Evolutionary conservation across 257 asterid genomes (phyloP).

Genomic region (Nicotiana benthamiana): DNA sequence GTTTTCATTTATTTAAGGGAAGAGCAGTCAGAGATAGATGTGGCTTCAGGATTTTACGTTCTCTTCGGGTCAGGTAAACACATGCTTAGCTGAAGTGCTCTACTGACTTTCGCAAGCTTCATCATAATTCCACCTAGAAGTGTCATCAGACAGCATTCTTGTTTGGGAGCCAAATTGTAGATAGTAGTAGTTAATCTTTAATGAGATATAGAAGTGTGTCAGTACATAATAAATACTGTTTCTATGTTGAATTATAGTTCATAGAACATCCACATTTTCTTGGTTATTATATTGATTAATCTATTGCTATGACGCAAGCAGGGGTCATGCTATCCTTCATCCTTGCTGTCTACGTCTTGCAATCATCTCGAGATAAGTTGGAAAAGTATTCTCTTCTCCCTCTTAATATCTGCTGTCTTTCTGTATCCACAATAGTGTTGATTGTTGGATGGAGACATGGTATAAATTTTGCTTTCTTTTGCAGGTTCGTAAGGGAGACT

Average conservation of each 20-base stretch:
- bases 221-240: neutral
- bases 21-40: conserved; percentile 94
- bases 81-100: neutral
- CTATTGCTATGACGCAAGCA: conserved; percentile 24
- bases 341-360: conserved; percentile 63
- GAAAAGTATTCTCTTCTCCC: conserved; percentile 45
- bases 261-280: neutral
- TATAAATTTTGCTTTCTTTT: neutral
- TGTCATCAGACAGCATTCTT: neutral
- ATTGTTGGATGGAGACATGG: conserved; percentile 4
- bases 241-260: neutral
- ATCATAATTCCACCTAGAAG: neutral
- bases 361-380: conserved; percentile 81
- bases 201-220: neutral
- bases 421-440: neutral
- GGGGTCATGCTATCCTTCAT: conserved; percentile 74
- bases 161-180: neutral
- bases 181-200: neutral
- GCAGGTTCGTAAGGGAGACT: conserved; percentile 79
- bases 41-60: conserved; percentile 82
- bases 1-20: conserved; percentile 49
- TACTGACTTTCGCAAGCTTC: neutral
- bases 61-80: conserved; percentile 86
- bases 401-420: neutral
- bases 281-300: conserved; percentile 8